Evolutionary conservation across 805 yeast genomes (phyloP).

Genomic region (Blastobotrys peoriensis): DNA sequence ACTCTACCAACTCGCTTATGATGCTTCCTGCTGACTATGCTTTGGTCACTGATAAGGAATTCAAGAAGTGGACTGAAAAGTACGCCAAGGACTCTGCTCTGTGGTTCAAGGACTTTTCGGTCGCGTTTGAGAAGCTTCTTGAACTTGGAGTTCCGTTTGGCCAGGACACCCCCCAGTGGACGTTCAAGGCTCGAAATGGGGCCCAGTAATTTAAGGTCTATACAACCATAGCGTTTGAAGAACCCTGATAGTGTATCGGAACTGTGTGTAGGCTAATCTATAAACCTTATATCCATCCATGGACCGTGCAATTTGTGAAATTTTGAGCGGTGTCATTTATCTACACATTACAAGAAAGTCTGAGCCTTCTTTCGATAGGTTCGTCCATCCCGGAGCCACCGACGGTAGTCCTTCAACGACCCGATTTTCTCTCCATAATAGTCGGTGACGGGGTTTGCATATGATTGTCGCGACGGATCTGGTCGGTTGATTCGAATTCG

Average conservation of each 20-base stretch:
- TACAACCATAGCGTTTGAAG: slow-evolving; percentile 14
- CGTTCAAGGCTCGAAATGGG: slow-evolving; percentile 18
- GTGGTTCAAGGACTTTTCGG: slow-evolving; percentile 57
- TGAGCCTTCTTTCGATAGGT: slow-evolving; percentile 52
- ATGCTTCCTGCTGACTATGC: slow-evolving; percentile 76
- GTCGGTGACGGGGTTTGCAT: slow-evolving; percentile 96
- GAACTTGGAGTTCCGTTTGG: slow-evolving; percentile 67
- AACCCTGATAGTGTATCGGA: neutral
- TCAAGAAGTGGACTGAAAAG: slow-evolving; percentile 47
- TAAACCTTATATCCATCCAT: neutral
- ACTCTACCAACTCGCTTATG: slow-evolving; percentile 56
- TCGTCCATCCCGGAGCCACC: slow-evolving; percentile 93
- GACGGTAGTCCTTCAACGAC: slow-evolving; percentile 77
- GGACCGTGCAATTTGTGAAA: neutral
- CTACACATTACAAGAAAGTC: slow-evolving; percentile 26
- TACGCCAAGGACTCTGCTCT: slow-evolving; percentile 55
- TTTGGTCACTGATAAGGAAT: slow-evolving; percentile 51
- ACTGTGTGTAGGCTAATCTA: neutral
- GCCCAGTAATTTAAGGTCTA: no score
- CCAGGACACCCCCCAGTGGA: slow-evolving; percentile 27
- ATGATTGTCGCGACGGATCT: slow-evolving; percentile 85
- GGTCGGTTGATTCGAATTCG: slow-evolving; percentile 76
- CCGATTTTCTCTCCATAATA: slow-evolving; percentile 96
- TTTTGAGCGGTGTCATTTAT: neutral
- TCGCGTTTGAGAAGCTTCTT: slow-evolving; percentile 56